Base-by-base conservation (phyloP, 129 eudicot genomes). In the Flaveria sonorensis region DNA sequence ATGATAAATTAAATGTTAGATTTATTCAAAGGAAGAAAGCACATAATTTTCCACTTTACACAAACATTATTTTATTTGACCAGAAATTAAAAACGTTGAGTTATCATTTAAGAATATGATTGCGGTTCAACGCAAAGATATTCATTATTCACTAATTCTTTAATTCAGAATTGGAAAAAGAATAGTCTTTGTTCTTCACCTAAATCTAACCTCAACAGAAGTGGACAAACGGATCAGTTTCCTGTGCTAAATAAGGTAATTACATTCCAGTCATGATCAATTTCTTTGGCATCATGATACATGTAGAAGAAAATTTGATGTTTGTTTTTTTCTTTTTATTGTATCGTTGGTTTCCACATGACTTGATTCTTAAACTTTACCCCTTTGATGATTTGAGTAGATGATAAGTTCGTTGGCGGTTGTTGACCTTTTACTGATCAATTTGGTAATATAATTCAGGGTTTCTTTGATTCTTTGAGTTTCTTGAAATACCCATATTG, bases 361-460 rank as follows among this genome's bases (percentile, higher is more conserved):
- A 66, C 51, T 51, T 80, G 61, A 72, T 50, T 72, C 74, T 53
- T 73, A 42, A 73, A 80, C 47, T 16, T 60, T 79, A 72, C 78
- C 79, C 79, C 55, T 55, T 74, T 72, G 18, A 30, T 21, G 7
- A 73, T 45, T 81, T 75, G 53, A 81, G 84, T 81, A 46, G 52
- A 28, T 59, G 75, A 74, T 74, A 81, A 68, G 75, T 81, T 81
- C 70, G 59, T 81, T 68, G 84, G 70, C 50, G 71, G 76, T 81
- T 74, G 84, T 67, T 81, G 84, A 81, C 80, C 74, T 53, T 80
- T 74, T 66, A 14, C 61, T 80, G 50, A 66, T 80, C 75, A 73
- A 67, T 67, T 80, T 19, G 70, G 74, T 74, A 51, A 66, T 74
- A 52, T 23, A 13, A 24, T 63, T 66, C 24, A 56, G 68, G 69